phyloP scores from a whole-genome alignment of 1,139 yeast genomes.

The Candida gigantensis region DNA sequence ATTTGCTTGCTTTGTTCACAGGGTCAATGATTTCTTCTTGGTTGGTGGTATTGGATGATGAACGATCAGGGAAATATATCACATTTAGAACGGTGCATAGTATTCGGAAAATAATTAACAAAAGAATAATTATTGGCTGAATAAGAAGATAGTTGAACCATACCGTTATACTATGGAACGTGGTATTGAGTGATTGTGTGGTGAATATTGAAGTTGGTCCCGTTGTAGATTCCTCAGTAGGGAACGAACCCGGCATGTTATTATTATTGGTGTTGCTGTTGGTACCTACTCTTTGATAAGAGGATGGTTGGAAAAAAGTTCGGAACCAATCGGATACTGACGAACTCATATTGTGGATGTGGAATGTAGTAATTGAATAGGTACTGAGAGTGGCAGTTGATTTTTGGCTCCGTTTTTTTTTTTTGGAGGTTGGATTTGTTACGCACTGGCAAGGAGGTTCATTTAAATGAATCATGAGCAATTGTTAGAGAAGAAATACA shows the following conservation, averaged over 20 bases:
- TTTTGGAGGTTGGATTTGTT: no score
- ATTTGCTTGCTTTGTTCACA: slow-evolving; percentile 35
- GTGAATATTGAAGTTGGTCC: slow-evolving; percentile 14
- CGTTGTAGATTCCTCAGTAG: slow-evolving; percentile 4
- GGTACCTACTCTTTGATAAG: neutral
- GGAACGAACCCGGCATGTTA: slow-evolving; percentile 13
- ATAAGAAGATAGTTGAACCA: slow-evolving; percentile 25
- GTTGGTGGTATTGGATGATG: neutral
- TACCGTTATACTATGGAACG: slow-evolving; percentile 2
- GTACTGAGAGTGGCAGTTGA: no score
- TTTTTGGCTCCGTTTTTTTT: no score
- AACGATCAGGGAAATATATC: slow-evolving; percentile 28
- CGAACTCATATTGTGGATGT: neutral
- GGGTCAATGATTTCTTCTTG: slow-evolving; percentile 24
- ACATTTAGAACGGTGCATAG: slow-evolving; percentile 27
- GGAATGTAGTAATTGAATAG: no score
- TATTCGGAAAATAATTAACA: slow-evolving; percentile 26
- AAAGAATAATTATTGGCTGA: slow-evolving; percentile 30
- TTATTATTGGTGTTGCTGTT: slow-evolving; percentile 1
- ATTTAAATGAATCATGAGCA: no score
- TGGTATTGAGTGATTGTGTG: slow-evolving; percentile 14
- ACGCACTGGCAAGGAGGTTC: no score
- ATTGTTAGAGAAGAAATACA: no score
- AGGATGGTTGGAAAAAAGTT: neutral
- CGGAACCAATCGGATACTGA: neutral